These are phyloP conservation scores for Nicotiana attenuata DNA, from an alignment of 257 asterid species.

Conservation along the genomic window DNA sequence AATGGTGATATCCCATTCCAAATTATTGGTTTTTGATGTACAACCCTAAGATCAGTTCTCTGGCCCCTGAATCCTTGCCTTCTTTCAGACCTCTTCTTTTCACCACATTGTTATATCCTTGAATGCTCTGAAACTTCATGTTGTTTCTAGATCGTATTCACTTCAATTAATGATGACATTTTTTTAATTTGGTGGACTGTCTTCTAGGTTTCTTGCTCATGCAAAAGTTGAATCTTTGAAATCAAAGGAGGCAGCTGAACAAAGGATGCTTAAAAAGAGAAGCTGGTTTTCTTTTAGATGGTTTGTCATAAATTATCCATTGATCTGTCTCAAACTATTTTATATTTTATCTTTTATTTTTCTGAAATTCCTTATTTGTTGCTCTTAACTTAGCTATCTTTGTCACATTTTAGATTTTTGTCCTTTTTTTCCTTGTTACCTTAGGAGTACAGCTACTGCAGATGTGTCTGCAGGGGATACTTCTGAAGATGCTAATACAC, in stretches of 20 bases:
- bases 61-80: not conserved
- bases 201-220: constrained; percentile 91
- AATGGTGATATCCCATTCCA: not conserved
- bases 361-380: constrained; percentile 1
- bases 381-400: not conserved
- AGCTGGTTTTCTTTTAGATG: constrained; percentile 91
- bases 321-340: not conserved
- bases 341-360: not conserved
- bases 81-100: constrained; percentile 1
- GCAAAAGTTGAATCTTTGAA: constrained; percentile 92
- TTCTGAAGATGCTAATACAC: constrained; percentile 51
- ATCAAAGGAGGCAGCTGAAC: constrained; percentile 95
- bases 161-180: not conserved
- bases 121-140: not conserved
- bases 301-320: constrained; percentile 37
- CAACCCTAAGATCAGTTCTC: not conserved
- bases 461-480: constrained; percentile 49
- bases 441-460: constrained; percentile 65
- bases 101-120: not conserved
- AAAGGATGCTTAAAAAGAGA: constrained; percentile 59
- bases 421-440: constrained; percentile 16
- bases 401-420: not conserved
- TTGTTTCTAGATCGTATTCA: not conserved
- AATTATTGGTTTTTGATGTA: not conserved
- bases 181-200: constrained; percentile 8